Percentiles rank a stretch among this genome's conserved stretches.
These are phyloP conservation scores for Magnusiomyces fungicola DNA, from an alignment of 1,139 yeast species.

Conservation along the genomic window DNA sequence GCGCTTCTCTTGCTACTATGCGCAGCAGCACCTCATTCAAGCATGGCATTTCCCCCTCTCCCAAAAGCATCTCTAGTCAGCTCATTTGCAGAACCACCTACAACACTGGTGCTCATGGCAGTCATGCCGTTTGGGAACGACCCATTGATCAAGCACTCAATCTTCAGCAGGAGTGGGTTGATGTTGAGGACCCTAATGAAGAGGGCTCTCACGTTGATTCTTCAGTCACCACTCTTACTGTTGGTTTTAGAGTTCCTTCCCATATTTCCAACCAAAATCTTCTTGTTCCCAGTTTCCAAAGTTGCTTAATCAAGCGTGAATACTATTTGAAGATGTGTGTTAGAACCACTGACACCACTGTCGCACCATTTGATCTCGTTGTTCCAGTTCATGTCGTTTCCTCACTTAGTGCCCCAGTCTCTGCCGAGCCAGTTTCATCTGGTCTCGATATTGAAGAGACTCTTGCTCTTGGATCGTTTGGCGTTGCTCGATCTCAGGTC, in stretches of 20 bases:
- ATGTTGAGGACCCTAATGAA: neutral
- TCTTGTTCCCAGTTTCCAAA: neutral
- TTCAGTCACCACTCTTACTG: neutral
- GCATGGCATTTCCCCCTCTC: neutral
- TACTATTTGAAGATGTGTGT: neutral
- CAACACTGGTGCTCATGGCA: neutral
- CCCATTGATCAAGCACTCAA: neutral
- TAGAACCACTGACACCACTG: neutral
- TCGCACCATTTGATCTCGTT: neutral
- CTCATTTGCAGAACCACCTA: neutral
- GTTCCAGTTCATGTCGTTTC: neutral
- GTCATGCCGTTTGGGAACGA: neutral
- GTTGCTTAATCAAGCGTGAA: slow-evolving; percentile 1
- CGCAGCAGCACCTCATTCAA: too few species aligned
- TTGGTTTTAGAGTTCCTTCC: neutral
- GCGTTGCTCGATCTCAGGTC: neutral
- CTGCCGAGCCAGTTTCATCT: neutral
- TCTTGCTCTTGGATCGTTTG: neutral
- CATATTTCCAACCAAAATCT: neutral
- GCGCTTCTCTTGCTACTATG: too few species aligned
- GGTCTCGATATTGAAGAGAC: neutral
- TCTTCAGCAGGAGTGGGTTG: neutral
- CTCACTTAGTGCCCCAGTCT: neutral
- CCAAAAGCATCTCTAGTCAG: neutral
- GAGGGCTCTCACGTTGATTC: neutral